Percentiles rank a stretch among this genome's conserved stretches.
Conservation (phyloP, 768 basidiomycete genomes). For the Mycena metata region DNA sequence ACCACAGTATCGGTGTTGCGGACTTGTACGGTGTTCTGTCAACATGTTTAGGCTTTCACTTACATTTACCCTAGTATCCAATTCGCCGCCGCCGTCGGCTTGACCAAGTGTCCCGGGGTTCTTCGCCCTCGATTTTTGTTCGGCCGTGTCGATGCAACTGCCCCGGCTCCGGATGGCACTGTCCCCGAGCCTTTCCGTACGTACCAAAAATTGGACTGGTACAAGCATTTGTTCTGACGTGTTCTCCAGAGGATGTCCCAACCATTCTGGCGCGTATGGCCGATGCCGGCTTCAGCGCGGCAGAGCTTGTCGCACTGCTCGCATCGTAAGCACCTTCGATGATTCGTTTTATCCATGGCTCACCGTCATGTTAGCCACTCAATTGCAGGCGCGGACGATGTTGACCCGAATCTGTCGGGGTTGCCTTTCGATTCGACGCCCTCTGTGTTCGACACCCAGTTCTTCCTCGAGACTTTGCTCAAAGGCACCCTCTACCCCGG, state of each 20-base stretch:
- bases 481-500: slow-evolving; percentile 39
- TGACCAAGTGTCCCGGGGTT: too few relatives aligned
- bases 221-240: too few relatives aligned
- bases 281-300: slow-evolving; percentile 45
- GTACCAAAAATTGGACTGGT: too few relatives aligned
- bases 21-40: too few relatives aligned
- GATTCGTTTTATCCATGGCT: neutral
- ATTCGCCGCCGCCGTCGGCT: too few relatives aligned
- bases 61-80: too few relatives aligned
- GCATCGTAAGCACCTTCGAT: slow-evolving; percentile 37
- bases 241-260: slow-evolving; percentile 36
- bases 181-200: too few relatives aligned
- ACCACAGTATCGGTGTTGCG: too few relatives aligned
- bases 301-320: slow-evolving; percentile 45
- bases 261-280: slow-evolving; percentile 43
- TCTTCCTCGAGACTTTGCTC: slow-evolving; percentile 41
- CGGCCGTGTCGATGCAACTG: too few relatives aligned
- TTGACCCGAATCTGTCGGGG: slow-evolving; percentile 15
- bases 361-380: slow-evolving; percentile 4
- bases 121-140: too few relatives aligned
- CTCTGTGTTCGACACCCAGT: slow-evolving; percentile 40
- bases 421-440: slow-evolving; percentile 42
- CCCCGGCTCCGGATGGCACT: too few relatives aligned
- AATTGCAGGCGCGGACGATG: slow-evolving; percentile 18
- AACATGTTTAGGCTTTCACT: too few relatives aligned